These are phyloP conservation scores for Syncephalis plumigaleata DNA, from an alignment of 371 early-diverging fungal genomes.

Conservation along the genomic window DNA sequence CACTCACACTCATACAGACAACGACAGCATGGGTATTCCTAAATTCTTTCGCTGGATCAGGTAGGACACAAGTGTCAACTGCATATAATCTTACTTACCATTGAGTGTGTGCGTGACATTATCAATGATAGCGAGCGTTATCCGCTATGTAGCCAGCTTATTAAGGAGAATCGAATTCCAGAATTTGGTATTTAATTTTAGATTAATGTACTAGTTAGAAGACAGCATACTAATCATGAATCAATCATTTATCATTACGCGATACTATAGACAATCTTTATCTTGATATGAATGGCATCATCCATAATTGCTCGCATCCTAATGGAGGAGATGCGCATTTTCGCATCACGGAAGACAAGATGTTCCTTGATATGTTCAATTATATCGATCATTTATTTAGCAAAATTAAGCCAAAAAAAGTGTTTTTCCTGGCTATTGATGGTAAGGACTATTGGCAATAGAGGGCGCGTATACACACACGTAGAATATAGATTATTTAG, in stretches of 20 bases:
- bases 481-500: too few species aligned
- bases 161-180: conserved; percentile 74
- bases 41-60: conserved; percentile 88
- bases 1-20: too few species aligned
- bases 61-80: conserved; percentile 8
- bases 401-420: conserved; percentile 84
- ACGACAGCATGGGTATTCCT: conserved; percentile 61
- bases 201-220: not conserved
- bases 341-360: conserved; percentile 76
- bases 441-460: too few species aligned
- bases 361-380: conserved; percentile 85
- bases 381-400: conserved; percentile 90
- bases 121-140: conserved; percentile 65
- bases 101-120: not conserved
- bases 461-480: too few species aligned
- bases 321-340: conserved; percentile 64
- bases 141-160: conserved; percentile 80
- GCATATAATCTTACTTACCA: not conserved
- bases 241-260: not conserved
- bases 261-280: conserved; percentile 69
- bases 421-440: conserved; percentile 94
- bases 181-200: conserved; percentile 60
- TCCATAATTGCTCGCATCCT: conserved; percentile 97
- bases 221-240: not conserved
- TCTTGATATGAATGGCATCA: conserved; percentile 99